A percentile compares a stretch with the other conserved stretches of the same genome.
Evolutionary conservation across 1,284 basidiomycete species (phyloP).

Genomic region (Cutaneotrichosporon daszewskae): DNA sequence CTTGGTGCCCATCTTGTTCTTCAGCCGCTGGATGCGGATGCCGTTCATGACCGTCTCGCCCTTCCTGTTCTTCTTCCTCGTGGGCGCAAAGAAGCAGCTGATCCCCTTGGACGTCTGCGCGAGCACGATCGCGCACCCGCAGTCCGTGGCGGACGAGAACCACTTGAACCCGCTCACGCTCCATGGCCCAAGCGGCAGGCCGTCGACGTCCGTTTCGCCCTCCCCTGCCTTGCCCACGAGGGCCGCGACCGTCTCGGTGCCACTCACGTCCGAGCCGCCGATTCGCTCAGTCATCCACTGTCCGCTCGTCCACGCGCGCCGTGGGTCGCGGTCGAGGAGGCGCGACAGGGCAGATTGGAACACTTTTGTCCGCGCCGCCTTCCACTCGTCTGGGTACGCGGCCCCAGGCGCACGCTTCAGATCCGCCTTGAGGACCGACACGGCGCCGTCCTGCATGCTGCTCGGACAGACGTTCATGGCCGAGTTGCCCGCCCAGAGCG

Average conservation of each 20-base stretch:
- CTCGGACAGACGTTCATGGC: constrained; percentile 8
- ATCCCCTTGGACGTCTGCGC: constrained; percentile 49
- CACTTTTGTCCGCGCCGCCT: constrained; percentile 7
- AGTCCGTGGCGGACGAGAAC: constrained; percentile 76
- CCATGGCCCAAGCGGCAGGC: constrained; percentile 16
- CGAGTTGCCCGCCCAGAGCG: constrained; percentile 7
- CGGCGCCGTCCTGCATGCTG: constrained; percentile 17
- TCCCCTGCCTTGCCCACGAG: constrained; percentile 9
- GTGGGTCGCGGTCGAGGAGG: constrained; percentile 49
- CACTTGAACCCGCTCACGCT: constrained; percentile 68
- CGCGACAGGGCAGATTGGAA: constrained; percentile 11
- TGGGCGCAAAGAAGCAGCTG: constrained; percentile 55
- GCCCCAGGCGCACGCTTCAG: background rate
- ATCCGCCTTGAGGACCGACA: constrained; percentile 4
- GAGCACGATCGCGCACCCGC: constrained; percentile 13
- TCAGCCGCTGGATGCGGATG: constrained; percentile 65
- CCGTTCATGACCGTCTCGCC: constrained; percentile 74
- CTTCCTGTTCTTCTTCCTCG: too few species aligned
- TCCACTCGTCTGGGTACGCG: background rate
- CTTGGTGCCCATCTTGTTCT: constrained; percentile 74
- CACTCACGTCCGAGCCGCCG: constrained; percentile 71
- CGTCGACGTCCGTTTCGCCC: constrained; percentile 6
- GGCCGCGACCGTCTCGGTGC: constrained; percentile 68
- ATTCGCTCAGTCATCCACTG: constrained; percentile 82
- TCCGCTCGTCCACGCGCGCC: constrained; percentile 62